Conservation (phyloP, 805 yeast genomes). For the Blastobotrys peoriensis region DNA sequence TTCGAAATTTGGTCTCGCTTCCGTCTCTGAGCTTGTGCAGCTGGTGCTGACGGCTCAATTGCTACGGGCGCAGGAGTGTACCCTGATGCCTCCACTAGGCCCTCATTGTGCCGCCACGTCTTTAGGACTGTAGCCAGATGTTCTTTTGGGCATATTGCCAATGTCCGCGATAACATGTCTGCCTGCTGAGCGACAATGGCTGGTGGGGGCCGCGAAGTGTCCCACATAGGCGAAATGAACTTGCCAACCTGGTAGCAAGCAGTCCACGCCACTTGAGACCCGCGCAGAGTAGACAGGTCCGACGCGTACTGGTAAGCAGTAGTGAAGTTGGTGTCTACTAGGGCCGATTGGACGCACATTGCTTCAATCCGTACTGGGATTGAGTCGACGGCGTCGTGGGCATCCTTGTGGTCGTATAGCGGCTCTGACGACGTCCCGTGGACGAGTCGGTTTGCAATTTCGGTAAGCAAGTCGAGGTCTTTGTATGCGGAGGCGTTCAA, state of each 20-base stretch:
- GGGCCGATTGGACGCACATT: slow-evolving; percentile 61
- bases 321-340: slow-evolving; percentile 54
- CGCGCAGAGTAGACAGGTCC: slow-evolving; percentile 12
- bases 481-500: slow-evolving; percentile 27
- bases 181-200: slow-evolving; percentile 44
- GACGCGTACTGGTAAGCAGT: slow-evolving; percentile 42
- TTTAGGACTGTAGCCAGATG: slow-evolving; percentile 51
- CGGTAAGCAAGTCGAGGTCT: slow-evolving; percentile 21
- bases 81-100: slow-evolving; percentile 8
- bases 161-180: slow-evolving; percentile 45
- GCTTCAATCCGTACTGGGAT: slow-evolving; percentile 16
- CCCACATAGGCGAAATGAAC: slow-evolving; percentile 43
- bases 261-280: slow-evolving; percentile 46
- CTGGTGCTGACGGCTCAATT: background rate
- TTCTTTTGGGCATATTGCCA: slow-evolving; percentile 48
- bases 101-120: slow-evolving; percentile 45
- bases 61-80: too few species aligned
- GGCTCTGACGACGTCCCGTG: slow-evolving; percentile 6
- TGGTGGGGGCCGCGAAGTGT: slow-evolving; percentile 30
- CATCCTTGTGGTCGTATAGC: slow-evolving; percentile 5
- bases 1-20: slow-evolving; percentile 42
- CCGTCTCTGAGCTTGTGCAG: slow-evolving; percentile 8
- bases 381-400: slow-evolving; percentile 7
- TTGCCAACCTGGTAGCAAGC: slow-evolving; percentile 72
- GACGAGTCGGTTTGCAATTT: slow-evolving; percentile 13